Conservation (phyloP, 345 rosid genomes). For the Psidium guajava region DNA sequence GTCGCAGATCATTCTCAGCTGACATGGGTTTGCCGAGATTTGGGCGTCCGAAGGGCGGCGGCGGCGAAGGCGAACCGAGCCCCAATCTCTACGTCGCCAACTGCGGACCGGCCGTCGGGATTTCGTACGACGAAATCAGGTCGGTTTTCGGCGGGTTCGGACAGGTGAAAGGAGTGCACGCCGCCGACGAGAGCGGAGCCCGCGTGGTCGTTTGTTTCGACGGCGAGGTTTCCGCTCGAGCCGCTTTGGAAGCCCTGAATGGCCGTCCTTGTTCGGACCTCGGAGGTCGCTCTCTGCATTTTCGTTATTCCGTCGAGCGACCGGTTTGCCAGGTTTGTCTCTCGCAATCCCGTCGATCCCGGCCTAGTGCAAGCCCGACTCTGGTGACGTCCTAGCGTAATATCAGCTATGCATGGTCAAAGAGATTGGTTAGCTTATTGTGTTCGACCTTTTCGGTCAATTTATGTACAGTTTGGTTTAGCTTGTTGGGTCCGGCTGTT, state of each 20-base stretch:
- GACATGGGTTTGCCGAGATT: conserved; percentile 28
- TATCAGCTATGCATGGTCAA: background rate
- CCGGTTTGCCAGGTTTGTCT: conserved; percentile 23
- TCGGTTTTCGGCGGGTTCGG: conserved; percentile 60
- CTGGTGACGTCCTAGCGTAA: background rate
- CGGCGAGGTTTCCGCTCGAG: conserved; percentile 36
- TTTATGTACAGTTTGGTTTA: background rate
- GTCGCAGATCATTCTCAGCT: background rate
- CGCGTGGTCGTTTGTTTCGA: conserved; percentile 67
- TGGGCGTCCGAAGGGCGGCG: conserved; percentile 29
- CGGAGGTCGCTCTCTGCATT: conserved; percentile 58
- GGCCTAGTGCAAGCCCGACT: background rate
- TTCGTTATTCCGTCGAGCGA: conserved; percentile 57
- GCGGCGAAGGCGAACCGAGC: conserved; percentile 15
- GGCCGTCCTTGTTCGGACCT: conserved; percentile 55
- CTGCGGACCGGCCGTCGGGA: conserved; percentile 85
- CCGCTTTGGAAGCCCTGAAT: conserved; percentile 42
- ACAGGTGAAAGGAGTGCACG: conserved; percentile 47
- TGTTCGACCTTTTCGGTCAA: background rate
- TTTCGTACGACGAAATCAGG: conserved; percentile 41
- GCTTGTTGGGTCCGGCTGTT: background rate
- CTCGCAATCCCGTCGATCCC: background rate
- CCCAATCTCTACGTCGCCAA: conserved; percentile 77
- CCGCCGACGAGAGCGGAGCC: conserved; percentile 83
- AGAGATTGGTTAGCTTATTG: background rate